Base-by-base conservation (phyloP, 805 yeast genomes). In the Metschnikowia noctiluminum region DNA sequence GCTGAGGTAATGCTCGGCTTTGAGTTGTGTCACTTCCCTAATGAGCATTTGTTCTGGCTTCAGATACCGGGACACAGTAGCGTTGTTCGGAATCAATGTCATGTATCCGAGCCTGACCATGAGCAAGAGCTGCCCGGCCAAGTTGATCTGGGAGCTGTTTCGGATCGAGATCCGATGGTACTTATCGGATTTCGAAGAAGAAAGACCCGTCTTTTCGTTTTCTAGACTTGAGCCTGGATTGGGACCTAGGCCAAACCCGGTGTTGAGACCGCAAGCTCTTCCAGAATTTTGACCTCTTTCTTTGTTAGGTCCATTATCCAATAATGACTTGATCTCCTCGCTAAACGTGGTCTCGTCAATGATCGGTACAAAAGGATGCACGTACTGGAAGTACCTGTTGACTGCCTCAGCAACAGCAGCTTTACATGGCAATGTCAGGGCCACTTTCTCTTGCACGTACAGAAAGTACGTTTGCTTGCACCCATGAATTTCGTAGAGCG, bases 291-390 rank as follows among this genome's bases (percentile, higher is more conserved):
- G 32, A 3, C 13, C 32, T 30, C 32, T 30, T 30, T 30, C 32
- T 30, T 12, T 30, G 32, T 3, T 30, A 10, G 13, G 10, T 10
- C 13, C 13, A 9, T 12, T 5, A 12, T 58, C 27, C 32, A 70
- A 58, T 5, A 70, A 43, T 30, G 52, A 43, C 35, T 51, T 50
- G 21, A 70, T 43, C 38, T 70, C 76, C 28, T 46, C 40, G 27
- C 59, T 35, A n/a, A 67, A 53, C 10, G 61, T 46, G 7, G 55
- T 43, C 49, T 71, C 73, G 43, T 68, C 68, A 2, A 72, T 41
- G 12, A 72, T 55, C 2, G 75, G 71, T 16, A 70, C 59, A 43
- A 73, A 68, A 9, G 76, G 75, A 42, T 61, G 59, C n/a, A 70
- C 75, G 57, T 66, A 70, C 45, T 63, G 65, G 58, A 70, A 71